Base-by-base conservation (phyloP, 768 basidiomycete species). In the Boletus rubescentipes region DNA sequence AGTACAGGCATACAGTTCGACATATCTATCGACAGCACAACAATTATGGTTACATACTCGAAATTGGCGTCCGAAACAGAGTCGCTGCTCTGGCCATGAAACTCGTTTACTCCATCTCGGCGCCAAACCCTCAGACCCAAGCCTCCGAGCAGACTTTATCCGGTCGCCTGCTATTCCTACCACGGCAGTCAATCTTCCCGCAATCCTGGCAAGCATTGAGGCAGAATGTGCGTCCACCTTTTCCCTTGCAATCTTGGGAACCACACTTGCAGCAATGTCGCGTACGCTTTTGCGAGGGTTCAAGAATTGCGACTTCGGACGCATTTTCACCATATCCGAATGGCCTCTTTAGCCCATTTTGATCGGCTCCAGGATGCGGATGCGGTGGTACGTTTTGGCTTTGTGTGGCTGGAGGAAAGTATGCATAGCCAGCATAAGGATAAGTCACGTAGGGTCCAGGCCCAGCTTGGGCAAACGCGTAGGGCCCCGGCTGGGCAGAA, bases 221-320 rank as follows among this genome's bases (percentile, higher is more conserved):
- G 65, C 89, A 92, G 65, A 89, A 90, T 40, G 75, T 74, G 36
- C 88, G 75, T 5, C 89, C 89, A 4, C 89, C 89, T 61, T 91
- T 91, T 45, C 89, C 89, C 66, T 91, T 91, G 68, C 89, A 92
- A 21, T 87, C 83, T 69, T 86, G 83, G 36, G 82, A 84, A 15
- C 89, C 89, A 52, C 89, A 91, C 72, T 92, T 92, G 67, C 85
- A 86, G 61, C 89, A 92, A 63, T 91, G 90, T 37, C 89, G 85
- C 40, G 82, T 82, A 3, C 90, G 79, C 65, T 88, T 88, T 60
- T 70, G 69, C 4, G 75, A 71, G 3, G 72, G 70, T 53, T 77
- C 74, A 3, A 70, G 57, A 15, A 73, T 71, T 11, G 61, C 65
- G 5, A 70, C 54, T 58, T 64, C 61, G 16, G 61, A 40, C 26